Percentiles rank a stretch among this genome's conserved stretches.
These are phyloP conservation scores for Allium sativum DNA, from an alignment of 106 monocot species.

Conservation along the genomic window DNA sequence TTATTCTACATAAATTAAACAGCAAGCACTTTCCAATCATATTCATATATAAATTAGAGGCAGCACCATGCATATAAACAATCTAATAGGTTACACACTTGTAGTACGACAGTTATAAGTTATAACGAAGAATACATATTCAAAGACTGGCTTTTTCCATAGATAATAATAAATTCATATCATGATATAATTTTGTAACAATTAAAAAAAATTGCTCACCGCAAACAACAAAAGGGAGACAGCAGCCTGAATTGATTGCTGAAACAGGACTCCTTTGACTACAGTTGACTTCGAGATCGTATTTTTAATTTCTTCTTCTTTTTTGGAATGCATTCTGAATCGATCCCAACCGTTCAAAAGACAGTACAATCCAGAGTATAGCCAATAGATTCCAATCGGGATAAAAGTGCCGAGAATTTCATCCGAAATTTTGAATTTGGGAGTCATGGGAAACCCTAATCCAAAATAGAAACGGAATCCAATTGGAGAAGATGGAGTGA, in stretches of 20 bases:
- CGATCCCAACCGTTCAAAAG: conserved; percentile 46
- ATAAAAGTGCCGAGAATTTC: conserved; percentile 72
- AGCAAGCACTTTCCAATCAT: not conserved
- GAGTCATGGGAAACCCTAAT: too few species aligned
- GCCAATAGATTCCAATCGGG: conserved; percentile 72
- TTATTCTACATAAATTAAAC: too few species aligned
- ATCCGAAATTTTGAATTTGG: conserved; percentile 73
- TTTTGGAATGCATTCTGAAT: conserved; percentile 54
- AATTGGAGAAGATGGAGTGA: too few species aligned
- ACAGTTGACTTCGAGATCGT: conserved; percentile 35
- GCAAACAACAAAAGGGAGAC: conserved; percentile 51
- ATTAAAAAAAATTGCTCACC: conserved; percentile 25
- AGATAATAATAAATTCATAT: not conserved
- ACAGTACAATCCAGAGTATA: conserved; percentile 73
- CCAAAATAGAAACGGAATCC: too few species aligned
- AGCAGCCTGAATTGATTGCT: conserved; percentile 55
- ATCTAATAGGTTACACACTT: not conserved
- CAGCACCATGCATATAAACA: not conserved
- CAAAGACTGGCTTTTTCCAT: not conserved
- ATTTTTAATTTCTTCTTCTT: conserved; percentile 69
- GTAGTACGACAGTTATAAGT: not conserved
- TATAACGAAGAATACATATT: not conserved
- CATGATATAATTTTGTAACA: not conserved
- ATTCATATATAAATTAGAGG: not conserved
- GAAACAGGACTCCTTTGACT: conserved; percentile 59